phyloP scores from a whole-genome alignment of 495 filamentous ascomycete species.

The Aspergillus funiculosus region DNA sequence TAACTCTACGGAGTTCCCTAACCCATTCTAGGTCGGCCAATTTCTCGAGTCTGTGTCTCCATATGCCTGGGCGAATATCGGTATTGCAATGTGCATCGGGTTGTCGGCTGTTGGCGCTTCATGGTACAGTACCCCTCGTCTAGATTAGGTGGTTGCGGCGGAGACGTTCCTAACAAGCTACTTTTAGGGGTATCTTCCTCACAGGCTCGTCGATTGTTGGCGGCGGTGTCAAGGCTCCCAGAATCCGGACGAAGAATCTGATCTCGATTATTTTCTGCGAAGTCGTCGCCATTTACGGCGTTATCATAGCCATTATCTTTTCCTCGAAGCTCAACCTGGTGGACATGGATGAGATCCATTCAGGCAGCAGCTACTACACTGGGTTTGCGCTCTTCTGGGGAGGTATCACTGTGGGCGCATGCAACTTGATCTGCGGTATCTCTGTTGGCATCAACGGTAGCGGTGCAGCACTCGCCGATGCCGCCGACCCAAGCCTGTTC shows the following conservation, averaged over 20 bases:
- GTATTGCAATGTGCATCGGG: conserved; percentile 91
- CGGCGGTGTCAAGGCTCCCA: conserved; percentile 88
- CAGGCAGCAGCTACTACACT: conserved; percentile 78
- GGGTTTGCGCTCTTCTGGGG: conserved; percentile 96
- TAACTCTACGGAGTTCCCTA: conserved; percentile 12
- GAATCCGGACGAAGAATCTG: conserved; percentile 97
- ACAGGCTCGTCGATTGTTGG: conserved; percentile 98
- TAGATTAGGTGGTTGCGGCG: too few species aligned
- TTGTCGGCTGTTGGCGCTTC: conserved; percentile 93
- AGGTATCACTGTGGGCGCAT: conserved; percentile 86
- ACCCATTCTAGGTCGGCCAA: conserved; percentile 66
- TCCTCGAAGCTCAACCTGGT: conserved; percentile 71
- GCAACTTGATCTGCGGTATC: conserved; percentile 93
- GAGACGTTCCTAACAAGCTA: conserved; percentile 10
- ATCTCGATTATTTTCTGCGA: conserved; percentile 99
- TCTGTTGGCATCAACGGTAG: conserved; percentile 97
- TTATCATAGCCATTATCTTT: conserved; percentile 99
- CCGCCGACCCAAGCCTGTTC: conserved; percentile 84
- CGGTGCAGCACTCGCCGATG: conserved; percentile 92
- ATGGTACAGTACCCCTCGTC: conserved; percentile 59
- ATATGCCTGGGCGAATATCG: conserved; percentile 84
- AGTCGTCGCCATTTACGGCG: conserved; percentile 98
- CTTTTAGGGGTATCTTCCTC: conserved; percentile 90
- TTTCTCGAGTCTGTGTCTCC: conserved; percentile 94
- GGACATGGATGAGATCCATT: conserved; percentile 47